Evolutionary conservation across 805 yeast genomes (phyloP).

Genomic region (Kuraishia molischiana): DNA sequence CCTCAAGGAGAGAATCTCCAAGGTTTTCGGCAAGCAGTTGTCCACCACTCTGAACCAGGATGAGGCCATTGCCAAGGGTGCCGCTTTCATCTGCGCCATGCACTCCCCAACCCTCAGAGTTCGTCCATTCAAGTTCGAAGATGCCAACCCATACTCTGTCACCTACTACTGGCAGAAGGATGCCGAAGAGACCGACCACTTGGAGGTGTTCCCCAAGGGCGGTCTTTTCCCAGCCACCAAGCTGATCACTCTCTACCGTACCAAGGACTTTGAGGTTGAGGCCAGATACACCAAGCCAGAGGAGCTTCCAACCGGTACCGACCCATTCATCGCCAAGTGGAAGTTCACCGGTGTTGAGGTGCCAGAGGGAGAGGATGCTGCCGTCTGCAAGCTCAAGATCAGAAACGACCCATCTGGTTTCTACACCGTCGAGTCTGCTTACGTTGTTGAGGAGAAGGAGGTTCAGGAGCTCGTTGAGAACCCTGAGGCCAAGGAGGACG

Average conservation of each 20-base stretch:
- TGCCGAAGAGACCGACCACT: constrained; percentile 81
- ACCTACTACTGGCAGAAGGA: constrained; percentile 93
- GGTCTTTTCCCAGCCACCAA: constrained; percentile 92
- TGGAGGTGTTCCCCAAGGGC: constrained; percentile 96
- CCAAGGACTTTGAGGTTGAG: constrained; percentile 75
- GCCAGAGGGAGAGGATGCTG: constrained; percentile 62
- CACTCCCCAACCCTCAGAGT: constrained; percentile 99
- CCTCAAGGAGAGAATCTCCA: constrained; percentile 71
- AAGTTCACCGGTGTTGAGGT: constrained; percentile 75
- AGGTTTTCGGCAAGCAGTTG: constrained; percentile 74
- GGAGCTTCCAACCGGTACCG: constrained; percentile 64
- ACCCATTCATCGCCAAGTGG: constrained; percentile 73
- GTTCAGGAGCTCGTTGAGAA: constrained; percentile 82
- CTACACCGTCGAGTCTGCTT: constrained; percentile 88
- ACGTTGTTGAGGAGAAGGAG: constrained; percentile 85
- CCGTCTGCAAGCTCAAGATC: constrained; percentile 85
- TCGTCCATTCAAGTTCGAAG: constrained; percentile 97
- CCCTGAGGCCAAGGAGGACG: constrained; percentile 46
- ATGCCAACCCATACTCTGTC: constrained; percentile 83
- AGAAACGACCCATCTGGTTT: constrained; percentile 97
- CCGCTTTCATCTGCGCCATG: constrained; percentile 97
- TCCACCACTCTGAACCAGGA: constrained; percentile 97
- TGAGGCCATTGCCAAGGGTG: constrained; percentile 98
- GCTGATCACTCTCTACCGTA: constrained; percentile 88
- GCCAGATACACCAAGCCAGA: constrained; percentile 77